Evolutionary conservation across 129 eudicot genomes (phyloP).

Genomic region (Logfia minima): DNA sequence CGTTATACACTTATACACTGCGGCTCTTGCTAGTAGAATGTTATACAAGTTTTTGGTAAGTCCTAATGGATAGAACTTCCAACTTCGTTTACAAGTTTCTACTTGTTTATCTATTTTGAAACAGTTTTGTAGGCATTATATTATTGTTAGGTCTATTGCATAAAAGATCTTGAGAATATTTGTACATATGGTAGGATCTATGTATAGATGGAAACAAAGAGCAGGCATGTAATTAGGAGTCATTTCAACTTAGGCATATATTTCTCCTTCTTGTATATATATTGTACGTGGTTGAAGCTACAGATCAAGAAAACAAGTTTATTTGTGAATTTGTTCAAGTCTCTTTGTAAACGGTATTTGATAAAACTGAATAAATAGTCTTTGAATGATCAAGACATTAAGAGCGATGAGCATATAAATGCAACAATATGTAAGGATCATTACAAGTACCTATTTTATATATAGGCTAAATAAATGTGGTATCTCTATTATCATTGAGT

Average conservation of each 20-base stretch:
- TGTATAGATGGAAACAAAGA: too few relatives aligned
- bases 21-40: neutral
- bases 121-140: neutral
- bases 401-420: neutral
- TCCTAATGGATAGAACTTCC: neutral
- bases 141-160: too few relatives aligned
- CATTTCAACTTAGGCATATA: too few relatives aligned
- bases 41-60: too few relatives aligned
- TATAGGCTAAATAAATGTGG: slow-evolving; percentile 11
- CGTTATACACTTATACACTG: neutral
- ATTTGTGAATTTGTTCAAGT: too few relatives aligned
- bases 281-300: neutral
- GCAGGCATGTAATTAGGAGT: too few relatives aligned
- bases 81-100: neutral
- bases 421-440: neutral
- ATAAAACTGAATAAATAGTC: neutral
- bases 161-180: too few relatives aligned
- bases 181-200: too few relatives aligned
- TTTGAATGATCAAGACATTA: neutral
- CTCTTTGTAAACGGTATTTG: neutral
- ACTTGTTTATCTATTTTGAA: too few relatives aligned
- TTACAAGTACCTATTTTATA: neutral
- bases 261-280: neutral
- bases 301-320: too few relatives aligned
- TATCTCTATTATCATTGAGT: neutral